A percentile compares a stretch with the other conserved stretches of the same genome.
Conservation (phyloP, 768 basidiomycete genomes). For the Grammothele lineata region DNA sequence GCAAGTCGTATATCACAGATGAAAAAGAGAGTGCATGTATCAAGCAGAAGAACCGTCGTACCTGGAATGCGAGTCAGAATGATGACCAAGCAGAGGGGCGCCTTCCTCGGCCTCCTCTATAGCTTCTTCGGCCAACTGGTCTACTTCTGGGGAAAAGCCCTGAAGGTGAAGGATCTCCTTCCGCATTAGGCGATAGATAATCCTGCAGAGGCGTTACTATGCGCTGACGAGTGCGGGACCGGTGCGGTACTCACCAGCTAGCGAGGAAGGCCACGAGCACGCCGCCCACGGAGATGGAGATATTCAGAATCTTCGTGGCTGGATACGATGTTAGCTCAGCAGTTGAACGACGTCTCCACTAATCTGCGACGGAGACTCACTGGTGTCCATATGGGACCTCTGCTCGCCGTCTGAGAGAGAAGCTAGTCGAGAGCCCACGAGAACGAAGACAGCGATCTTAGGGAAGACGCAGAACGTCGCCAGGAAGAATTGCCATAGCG, state of each 20-base stretch:
- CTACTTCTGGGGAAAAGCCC: slow-evolving; percentile 42
- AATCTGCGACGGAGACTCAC: slow-evolving; percentile 37
- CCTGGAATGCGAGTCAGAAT: slow-evolving; percentile 7
- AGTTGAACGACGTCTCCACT: neutral
- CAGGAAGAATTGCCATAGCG: slow-evolving; percentile 68
- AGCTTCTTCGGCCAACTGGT: slow-evolving; percentile 55
- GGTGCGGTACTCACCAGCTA: slow-evolving; percentile 52
- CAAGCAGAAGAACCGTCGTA: slow-evolving; percentile 13
- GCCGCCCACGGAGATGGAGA: slow-evolving; percentile 54
- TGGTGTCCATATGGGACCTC: slow-evolving; percentile 69
- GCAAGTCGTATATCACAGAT: slow-evolving; percentile 7
- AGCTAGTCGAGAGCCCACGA: slow-evolving; percentile 75
- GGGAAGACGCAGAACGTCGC: slow-evolving; percentile 73
- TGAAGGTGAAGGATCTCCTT: slow-evolving; percentile 53
- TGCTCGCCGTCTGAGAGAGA: slow-evolving; percentile 72
- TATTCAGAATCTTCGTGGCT: slow-evolving; percentile 68
- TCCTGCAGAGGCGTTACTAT: slow-evolving; percentile 37
- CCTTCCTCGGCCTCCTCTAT: slow-evolving; percentile 60
- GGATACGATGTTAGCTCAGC: neutral
- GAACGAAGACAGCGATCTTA: slow-evolving; percentile 67
- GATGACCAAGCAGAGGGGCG: slow-evolving; percentile 45
- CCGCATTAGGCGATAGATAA: slow-evolving; percentile 62
- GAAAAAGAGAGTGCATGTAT: neutral
- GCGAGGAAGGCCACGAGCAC: slow-evolving; percentile 52
- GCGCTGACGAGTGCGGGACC: neutral